phyloP scores from a whole-genome alignment of 352 stramenopile species.

The Aphanomyces cochlioides region DNA sequence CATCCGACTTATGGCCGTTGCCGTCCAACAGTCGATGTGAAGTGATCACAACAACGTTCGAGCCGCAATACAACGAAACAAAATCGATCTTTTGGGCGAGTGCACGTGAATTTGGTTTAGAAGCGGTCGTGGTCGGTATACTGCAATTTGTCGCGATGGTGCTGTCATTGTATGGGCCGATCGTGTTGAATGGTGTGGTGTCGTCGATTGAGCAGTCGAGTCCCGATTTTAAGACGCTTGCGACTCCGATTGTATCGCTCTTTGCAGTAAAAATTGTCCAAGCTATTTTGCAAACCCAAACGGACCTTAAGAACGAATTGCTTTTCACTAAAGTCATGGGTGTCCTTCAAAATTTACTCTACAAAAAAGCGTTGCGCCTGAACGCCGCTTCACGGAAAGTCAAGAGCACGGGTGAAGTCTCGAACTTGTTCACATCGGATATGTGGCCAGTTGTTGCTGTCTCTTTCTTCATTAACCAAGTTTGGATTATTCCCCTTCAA shows the following conservation, averaged over 20 bases:
- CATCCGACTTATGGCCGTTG: constrained; percentile 6
- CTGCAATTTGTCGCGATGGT: constrained; percentile 8
- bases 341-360: constrained; percentile 37
- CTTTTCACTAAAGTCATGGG: constrained; percentile 32
- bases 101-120: not conserved
- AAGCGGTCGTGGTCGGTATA: not conserved
- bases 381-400: not conserved
- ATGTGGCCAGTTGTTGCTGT: constrained; percentile 36
- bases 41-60: not conserved
- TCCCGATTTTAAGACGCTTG: constrained; percentile 32
- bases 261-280: constrained; percentile 39
- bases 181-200: constrained; percentile 32
- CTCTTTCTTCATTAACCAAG: constrained; percentile 42
- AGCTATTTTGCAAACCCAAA: constrained; percentile 35
- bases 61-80: not conserved
- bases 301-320: constrained; percentile 33
- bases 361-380: constrained; percentile 34
- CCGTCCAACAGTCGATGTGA: not conserved
- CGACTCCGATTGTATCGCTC: constrained; percentile 37
- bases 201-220: constrained; percentile 35
- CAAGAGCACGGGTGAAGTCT: constrained; percentile 33
- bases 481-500: constrained; percentile 45
- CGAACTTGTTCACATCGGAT: constrained; percentile 46
- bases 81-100: constrained; percentile 6
- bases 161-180: constrained; percentile 12